phyloP scores from a whole-genome alignment of 768 basidiomycete genomes.

The Harrya chromipes region DNA sequence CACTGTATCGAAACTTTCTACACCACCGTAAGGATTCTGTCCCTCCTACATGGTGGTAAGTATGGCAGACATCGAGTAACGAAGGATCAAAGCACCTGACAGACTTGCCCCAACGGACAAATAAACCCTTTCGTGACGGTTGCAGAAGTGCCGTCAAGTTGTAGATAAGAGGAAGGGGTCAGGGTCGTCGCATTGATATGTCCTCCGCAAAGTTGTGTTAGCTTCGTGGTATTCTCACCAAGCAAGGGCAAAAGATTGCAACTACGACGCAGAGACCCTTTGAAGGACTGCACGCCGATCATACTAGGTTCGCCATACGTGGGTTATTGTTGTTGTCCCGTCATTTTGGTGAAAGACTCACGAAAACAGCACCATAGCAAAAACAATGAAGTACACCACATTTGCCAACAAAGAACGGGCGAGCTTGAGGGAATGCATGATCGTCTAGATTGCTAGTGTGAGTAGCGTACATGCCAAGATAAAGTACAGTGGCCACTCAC shows the following conservation, averaged over 20 bases:
- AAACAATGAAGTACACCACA: conserved; percentile 88
- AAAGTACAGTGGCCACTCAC: conserved; percentile 40
- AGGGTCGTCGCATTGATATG: conserved; percentile 63
- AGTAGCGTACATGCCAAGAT: no score
- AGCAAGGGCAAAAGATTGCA: conserved; percentile 55
- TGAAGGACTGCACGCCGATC: conserved; percentile 80
- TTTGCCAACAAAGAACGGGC: conserved; percentile 86
- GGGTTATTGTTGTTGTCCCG: not conserved
- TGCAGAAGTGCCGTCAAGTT: conserved; percentile 36
- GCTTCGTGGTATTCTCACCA: conserved; percentile 47
- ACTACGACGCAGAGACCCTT: conserved; percentile 71
- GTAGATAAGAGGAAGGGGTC: conserved; percentile 40
- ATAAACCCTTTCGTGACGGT: conserved; percentile 74
- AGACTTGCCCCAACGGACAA: conserved; percentile 84
- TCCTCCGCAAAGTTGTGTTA: conserved; percentile 44
- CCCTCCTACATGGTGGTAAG: conserved; percentile 43
- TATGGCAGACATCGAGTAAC: not conserved
- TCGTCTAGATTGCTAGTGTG: no score
- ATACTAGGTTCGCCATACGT: conserved; percentile 42
- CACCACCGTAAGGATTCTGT: conserved; percentile 59
- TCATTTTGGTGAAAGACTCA: conserved; percentile 32
- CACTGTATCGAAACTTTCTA: conserved; percentile 88
- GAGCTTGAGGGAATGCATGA: conserved; percentile 53
- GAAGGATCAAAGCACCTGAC: conserved; percentile 48
- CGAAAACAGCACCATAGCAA: conserved; percentile 89